Evolutionary conservation across 1,284 basidiomycete species (phyloP).

Genomic region (Apiotrichum sp.): DNA sequence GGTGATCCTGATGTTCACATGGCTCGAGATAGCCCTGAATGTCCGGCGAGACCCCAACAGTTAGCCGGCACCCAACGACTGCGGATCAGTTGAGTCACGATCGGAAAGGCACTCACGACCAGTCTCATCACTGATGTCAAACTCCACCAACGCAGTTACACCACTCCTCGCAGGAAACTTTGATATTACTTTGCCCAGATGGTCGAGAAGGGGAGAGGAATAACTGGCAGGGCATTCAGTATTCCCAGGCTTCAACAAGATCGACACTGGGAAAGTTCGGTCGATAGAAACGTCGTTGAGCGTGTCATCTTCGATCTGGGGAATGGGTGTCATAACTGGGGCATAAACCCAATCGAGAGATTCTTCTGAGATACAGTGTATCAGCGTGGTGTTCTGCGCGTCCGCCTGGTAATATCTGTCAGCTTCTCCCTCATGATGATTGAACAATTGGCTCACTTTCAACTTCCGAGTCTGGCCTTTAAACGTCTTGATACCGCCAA

Average conservation of each 20-base stretch:
- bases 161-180: too few relatives aligned
- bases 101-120: too few relatives aligned
- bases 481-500: slow-evolving; percentile 29
- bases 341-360: slow-evolving; percentile 27
- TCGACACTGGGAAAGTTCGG: too few relatives aligned
- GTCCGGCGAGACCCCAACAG: too few relatives aligned
- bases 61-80: too few relatives aligned
- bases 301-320: background rate
- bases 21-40: too few relatives aligned
- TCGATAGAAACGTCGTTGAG: too few relatives aligned
- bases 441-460: slow-evolving; percentile 22
- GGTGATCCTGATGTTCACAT: background rate
- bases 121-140: background rate
- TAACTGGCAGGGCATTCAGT: too few relatives aligned
- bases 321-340: slow-evolving; percentile 6
- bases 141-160: background rate
- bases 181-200: too few relatives aligned
- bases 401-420: slow-evolving; percentile 19
- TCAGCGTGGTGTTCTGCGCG: slow-evolving; percentile 27
- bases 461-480: slow-evolving; percentile 19
- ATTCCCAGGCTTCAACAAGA: too few relatives aligned
- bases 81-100: too few relatives aligned
- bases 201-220: too few relatives aligned
- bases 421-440: background rate
- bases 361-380: slow-evolving; percentile 22